phyloP scores from a whole-genome alignment of 352 stramenopile species.

The Pythium sukuiense region DNA sequence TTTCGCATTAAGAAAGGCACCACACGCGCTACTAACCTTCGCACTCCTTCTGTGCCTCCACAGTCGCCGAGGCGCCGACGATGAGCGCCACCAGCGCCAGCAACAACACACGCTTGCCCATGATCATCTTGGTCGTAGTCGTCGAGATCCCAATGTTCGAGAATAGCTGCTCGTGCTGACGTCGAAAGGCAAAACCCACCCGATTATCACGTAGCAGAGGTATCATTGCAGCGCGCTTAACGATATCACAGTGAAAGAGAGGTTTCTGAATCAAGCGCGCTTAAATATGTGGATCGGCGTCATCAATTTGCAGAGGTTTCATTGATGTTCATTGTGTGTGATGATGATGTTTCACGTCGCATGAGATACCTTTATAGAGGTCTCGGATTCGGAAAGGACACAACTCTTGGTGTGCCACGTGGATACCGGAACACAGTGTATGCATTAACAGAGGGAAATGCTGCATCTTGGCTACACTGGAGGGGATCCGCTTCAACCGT shows the following conservation, averaged over 20 bases:
- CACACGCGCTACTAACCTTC: constrained; percentile 66
- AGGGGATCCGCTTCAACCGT: constrained; percentile 35
- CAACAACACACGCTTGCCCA: constrained; percentile 55
- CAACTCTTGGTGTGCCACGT: constrained; percentile 31
- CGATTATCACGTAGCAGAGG: constrained; percentile 25
- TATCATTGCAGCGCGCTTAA: constrained; percentile 26
- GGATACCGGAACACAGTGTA: constrained; percentile 24
- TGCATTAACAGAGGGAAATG: constrained; percentile 22
- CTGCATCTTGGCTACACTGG: constrained; percentile 13
- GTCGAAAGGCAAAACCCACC: constrained; percentile 13
- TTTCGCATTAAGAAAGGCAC: background rate
- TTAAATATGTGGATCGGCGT: constrained; percentile 7
- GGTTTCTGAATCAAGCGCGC: constrained; percentile 11
- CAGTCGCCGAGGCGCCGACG: constrained; percentile 33
- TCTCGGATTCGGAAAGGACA: constrained; percentile 25
- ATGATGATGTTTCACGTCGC: background rate
- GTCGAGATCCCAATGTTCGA: constrained; percentile 28
- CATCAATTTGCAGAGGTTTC: constrained; percentile 6
- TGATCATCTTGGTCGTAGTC: constrained; percentile 34
- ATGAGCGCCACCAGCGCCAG: constrained; percentile 70
- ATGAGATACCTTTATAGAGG: constrained; percentile 22
- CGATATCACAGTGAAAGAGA: no score
- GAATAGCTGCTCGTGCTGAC: constrained; percentile 27
- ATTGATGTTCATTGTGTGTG: no score
- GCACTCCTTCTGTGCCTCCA: constrained; percentile 78